A percentile compares a stretch with the other conserved stretches of the same genome.
phyloP scores from a whole-genome alignment of 345 rosid genomes.

The Eucalyptus globulus region DNA sequence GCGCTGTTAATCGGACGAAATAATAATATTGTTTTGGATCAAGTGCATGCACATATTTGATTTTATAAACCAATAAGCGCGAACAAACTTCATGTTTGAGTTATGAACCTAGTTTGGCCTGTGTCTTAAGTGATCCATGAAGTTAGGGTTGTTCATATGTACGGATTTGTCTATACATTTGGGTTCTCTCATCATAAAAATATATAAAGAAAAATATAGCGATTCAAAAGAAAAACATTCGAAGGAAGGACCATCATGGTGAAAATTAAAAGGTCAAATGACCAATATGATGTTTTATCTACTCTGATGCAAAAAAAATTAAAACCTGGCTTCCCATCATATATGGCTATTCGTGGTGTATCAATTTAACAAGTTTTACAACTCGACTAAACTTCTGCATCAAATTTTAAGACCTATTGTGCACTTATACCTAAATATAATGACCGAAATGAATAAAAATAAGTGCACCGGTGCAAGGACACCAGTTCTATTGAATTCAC shows the following conservation, averaged over 20 bases:
- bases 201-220: too few relatives aligned
- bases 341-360: too few relatives aligned
- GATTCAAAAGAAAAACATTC: background rate
- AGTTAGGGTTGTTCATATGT: background rate
- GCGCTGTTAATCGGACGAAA: background rate
- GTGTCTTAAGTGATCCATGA: background rate
- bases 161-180: background rate
- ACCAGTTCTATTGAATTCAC: too few relatives aligned
- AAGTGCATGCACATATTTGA: background rate
- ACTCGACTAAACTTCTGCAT: fast-evolving
- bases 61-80: background rate
- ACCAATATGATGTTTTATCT: background rate
- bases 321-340: too few relatives aligned
- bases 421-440: too few relatives aligned
- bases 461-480: background rate
- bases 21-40: background rate
- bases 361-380: too few relatives aligned
- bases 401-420: too few relatives aligned
- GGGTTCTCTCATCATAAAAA: background rate
- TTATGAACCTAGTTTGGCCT: background rate
- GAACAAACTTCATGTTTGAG: background rate
- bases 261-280: background rate
- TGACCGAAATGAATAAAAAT: background rate
- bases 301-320: too few relatives aligned
- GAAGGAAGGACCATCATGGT: background rate